Percentiles rank a stretch among this genome's conserved stretches.
Conservation (phyloP, 768 basidiomycete genomes). For the Leucosporidium yakuticum region DNA sequence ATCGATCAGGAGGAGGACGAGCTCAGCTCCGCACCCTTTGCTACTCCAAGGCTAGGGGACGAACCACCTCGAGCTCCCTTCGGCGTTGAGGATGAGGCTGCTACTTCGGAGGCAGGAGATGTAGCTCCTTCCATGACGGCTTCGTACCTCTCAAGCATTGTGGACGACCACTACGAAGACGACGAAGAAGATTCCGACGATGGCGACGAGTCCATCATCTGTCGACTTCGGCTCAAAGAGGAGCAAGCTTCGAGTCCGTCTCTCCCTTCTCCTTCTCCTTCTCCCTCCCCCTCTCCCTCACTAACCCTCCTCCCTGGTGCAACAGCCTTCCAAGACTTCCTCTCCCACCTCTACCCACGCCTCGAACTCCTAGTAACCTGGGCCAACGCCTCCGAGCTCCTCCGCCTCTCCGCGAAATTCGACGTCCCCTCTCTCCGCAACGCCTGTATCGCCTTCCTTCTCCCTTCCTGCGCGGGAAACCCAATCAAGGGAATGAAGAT, state of each 20-base stretch:
- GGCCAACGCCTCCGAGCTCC: slow-evolving; percentile 83
- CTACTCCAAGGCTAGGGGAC: not conserved
- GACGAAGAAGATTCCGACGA: slow-evolving; percentile 3
- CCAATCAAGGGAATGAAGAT: slow-evolving; percentile 79
- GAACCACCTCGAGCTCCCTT: not conserved
- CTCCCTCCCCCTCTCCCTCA: slow-evolving; percentile 14
- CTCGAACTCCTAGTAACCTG: slow-evolving; percentile 89
- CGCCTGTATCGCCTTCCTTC: slow-evolving; percentile 76
- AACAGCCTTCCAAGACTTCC: not conserved
- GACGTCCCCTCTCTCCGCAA: slow-evolving; percentile 23
- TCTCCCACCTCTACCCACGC: slow-evolving; percentile 45
- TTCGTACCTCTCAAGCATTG: slow-evolving; percentile 1
- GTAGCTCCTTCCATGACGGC: not conserved
- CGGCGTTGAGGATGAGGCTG: not conserved
- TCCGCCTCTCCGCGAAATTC: slow-evolving; percentile 3
- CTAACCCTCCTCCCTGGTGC: too few species aligned
- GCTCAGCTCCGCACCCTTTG: not conserved
- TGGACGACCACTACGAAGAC: not conserved
- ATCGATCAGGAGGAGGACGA: not conserved
- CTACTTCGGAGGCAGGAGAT: not conserved
- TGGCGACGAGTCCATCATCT: slow-evolving; percentile 49
- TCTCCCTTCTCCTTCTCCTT: not conserved
- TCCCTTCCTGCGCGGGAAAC: slow-evolving; percentile 84
- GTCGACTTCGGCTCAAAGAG: slow-evolving; percentile 82
- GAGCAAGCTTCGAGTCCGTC: slow-evolving; percentile 62